Evolutionary conservation across 768 basidiomycete species (phyloP), one percentile per base, ranked within the genome.

Genomic region (Clitopilus hobsonii): DNA sequence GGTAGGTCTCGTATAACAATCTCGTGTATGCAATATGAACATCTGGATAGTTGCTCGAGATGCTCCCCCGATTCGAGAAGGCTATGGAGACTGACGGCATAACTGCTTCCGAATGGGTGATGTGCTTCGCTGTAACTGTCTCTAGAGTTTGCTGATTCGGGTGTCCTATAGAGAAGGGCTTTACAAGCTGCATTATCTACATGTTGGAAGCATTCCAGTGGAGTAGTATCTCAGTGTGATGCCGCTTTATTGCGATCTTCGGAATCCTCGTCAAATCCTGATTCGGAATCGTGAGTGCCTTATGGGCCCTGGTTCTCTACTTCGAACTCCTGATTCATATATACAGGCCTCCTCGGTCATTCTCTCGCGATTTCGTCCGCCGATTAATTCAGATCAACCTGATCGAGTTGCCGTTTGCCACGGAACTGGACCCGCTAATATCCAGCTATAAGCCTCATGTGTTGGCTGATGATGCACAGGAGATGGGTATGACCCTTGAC

Each of bases 91-190:
- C 71, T 28, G 85, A 87, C 41, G 77, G 76, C 27, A 68, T 76
- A 1, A 63, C 75, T 1, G 80, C 78, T 49, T 67, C 71, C 11
- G 87, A 91, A 58, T 83, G 81, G 79, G 89, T 88, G n/a, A 61
- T 55, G 79, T 63, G 38, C 53, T 18, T 22, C n/a, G 26, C 27
- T 5, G 36, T 3, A 2, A n/a, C n/a, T n/a, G n/a, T 26, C 36
- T 24, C n/a, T 36, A 27, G 28, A 0, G 41, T 29, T 57, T 56
- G 32, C 57, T 55, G 57, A 53, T 23, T 47, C 24, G 13, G 28
- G 51, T 24, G n/a, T 16, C 11, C n/a, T 45, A 18, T 51, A 77
- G 76, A 64, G 69, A 60, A 59, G 65, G 38, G 72, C 71, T 8
- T 71, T 86, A 61, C 80, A 84, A 57, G 60, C 72, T 30, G 83